A percentile compares a stretch with the other conserved stretches of the same genome.
Evolutionary conservation across 2,329 filamentous ascomycete genomes (phyloP).

Genomic region (Fusarium annulatum): DNA sequence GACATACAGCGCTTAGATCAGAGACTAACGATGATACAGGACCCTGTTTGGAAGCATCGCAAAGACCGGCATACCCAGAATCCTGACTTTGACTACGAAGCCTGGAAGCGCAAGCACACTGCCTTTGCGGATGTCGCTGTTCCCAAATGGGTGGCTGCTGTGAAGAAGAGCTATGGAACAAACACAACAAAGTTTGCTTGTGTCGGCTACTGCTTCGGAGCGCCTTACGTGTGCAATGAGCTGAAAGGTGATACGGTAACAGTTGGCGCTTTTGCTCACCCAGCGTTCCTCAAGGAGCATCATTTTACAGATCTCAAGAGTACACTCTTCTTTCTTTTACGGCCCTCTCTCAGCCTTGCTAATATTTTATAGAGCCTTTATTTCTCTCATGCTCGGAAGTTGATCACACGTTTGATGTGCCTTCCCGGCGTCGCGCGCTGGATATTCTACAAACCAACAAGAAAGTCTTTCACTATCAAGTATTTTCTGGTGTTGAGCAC

Average conservation of each 20-base stretch:
- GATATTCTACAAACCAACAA: conserved; percentile 1
- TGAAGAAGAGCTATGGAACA: neutral
- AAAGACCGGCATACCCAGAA: neutral
- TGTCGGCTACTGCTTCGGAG: conserved; percentile 7
- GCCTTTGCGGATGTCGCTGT: neutral
- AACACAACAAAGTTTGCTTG: neutral
- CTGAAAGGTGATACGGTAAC: neutral
- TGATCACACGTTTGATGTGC: conserved; percentile 9
- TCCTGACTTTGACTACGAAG: conserved; percentile 2
- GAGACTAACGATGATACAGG: neutral
- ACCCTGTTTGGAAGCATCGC: conserved; percentile 11
- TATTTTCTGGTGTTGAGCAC: conserved; percentile 8
- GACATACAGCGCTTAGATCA: neutral
- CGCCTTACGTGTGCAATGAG: conserved; percentile 5
- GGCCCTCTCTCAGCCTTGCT: too few relatives aligned
- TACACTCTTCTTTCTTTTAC: neutral
- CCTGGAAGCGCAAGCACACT: conserved; percentile 5
- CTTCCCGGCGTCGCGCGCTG: neutral
- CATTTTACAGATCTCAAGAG: neutral
- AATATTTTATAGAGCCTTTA: neutral
- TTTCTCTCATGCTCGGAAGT: conserved; percentile 9
- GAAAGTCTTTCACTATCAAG: conserved; percentile 1
- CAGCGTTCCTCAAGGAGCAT: conserved; percentile 9
- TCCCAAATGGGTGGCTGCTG: neutral
- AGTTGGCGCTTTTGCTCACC: conserved; percentile 4